A percentile compares a stretch with the other conserved stretches of the same genome.
phyloP scores from a whole-genome alignment of 306 rosid genomes.

The Gillenia trifoliata region DNA sequence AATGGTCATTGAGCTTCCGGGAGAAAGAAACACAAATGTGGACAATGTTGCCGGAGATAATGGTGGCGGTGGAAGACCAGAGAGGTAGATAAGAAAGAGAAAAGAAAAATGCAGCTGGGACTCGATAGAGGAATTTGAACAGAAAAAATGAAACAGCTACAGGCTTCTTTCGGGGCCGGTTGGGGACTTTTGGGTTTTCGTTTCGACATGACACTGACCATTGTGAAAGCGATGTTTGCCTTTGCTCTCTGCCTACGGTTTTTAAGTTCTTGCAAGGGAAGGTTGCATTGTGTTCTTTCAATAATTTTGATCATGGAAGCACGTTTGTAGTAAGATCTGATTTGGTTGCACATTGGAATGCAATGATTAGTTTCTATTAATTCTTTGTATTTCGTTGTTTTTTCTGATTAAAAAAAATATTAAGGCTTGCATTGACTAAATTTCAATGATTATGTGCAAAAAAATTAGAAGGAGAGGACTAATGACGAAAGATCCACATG shows the following conservation, averaged over 20 bases:
- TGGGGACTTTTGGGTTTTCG: conserved; percentile 41
- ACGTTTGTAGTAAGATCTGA: conserved; percentile 24
- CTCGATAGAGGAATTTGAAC: conserved; percentile 27
- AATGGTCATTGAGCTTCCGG: conserved; percentile 54
- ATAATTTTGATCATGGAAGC: conserved; percentile 45
- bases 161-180: conserved; percentile 12
- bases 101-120: conserved; percentile 44
- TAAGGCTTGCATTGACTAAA: not conserved
- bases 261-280: conserved; percentile 12
- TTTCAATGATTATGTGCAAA: not conserved
- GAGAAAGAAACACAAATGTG: conserved; percentile 71
- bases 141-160: conserved; percentile 7
- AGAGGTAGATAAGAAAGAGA: conserved; percentile 45
- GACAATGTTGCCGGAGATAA: conserved; percentile 55
- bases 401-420: no score
- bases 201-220: conserved; percentile 43
- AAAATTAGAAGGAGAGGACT: no score
- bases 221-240: conserved; percentile 16
- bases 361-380: not conserved
- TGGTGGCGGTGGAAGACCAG: conserved; percentile 61
- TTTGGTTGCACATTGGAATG: conserved; percentile 29
- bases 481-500: no score
- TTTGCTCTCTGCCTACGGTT: conserved; percentile 7
- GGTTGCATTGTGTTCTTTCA: not conserved
- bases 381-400: not conserved